Percentiles rank a stretch among this genome's conserved stretches.
phyloP scores from a whole-genome alignment of 768 basidiomycete genomes.

The Suillus lakei region DNA sequence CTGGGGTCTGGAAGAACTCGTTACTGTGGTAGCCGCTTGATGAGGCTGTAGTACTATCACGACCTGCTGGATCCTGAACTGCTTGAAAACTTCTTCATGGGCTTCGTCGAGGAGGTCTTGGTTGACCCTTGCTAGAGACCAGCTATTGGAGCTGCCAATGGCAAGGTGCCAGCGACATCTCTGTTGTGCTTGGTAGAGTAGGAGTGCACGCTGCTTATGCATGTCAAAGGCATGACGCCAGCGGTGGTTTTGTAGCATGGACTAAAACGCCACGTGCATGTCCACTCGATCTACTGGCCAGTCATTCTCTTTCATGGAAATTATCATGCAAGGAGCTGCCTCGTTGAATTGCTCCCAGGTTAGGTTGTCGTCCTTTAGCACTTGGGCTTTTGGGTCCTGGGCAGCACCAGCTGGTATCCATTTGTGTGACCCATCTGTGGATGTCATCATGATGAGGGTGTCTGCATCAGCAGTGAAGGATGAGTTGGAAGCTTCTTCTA shows the following conservation, averaged over 20 bases:
- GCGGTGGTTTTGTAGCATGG: constrained; percentile 2
- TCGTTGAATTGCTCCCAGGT: constrained; percentile 7
- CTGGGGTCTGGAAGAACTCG: too few relatives aligned
- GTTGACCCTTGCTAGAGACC: constrained; percentile 4
- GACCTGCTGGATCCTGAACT: not conserved
- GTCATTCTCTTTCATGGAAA: constrained; percentile 6
- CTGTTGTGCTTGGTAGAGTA: constrained; percentile 22
- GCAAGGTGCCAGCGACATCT: constrained; percentile 11
- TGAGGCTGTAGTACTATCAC: too few relatives aligned
- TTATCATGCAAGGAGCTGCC: constrained; percentile 15
- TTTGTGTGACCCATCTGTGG: not conserved
- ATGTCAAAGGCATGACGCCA: not conserved
- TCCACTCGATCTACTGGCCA: constrained; percentile 9
- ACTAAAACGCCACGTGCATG: constrained; percentile 20
- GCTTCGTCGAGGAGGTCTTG: not conserved
- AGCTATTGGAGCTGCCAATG: not conserved
- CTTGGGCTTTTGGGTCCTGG: not conserved
- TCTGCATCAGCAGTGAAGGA: not conserved
- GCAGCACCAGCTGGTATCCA: not conserved
- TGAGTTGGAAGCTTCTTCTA: not conserved
- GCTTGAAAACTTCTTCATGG: not conserved
- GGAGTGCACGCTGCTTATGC: constrained; percentile 7
- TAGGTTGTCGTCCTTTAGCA: not conserved
- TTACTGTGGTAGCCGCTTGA: too few relatives aligned
- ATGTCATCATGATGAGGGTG: not conserved